Percentiles rank a stretch among this genome's conserved stretches.
phyloP scores from a whole-genome alignment of 2,329 filamentous ascomycete species.

The Boeremia exigua region DNA sequence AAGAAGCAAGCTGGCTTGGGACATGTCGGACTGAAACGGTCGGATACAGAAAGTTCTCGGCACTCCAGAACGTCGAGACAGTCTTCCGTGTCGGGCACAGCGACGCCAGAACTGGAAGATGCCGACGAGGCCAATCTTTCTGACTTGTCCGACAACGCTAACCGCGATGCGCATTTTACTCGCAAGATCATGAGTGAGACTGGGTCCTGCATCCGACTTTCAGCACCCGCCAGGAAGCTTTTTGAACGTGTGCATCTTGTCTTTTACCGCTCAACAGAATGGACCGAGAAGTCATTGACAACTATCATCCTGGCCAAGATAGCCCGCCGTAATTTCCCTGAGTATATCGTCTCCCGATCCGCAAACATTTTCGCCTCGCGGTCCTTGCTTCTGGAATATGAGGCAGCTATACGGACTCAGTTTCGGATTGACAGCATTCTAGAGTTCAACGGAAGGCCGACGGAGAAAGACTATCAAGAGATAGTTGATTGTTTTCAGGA shows the following conservation, averaged over 20 bases:
- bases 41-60: conserved; percentile 64
- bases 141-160: conserved; percentile 56
- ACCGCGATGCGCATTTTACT: conserved; percentile 76
- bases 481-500: conserved; percentile 75
- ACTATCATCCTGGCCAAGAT: conserved; percentile 94
- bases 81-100: conserved; percentile 50
- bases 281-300: conserved; percentile 96
- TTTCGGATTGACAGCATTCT: conserved; percentile 81
- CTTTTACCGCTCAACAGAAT: conserved; percentile 94
- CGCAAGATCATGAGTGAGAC: conserved; percentile 77
- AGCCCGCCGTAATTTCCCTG: conserved; percentile 82
- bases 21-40: conserved; percentile 70
- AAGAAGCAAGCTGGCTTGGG: conserved; percentile 77
- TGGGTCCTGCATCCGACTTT: conserved; percentile 84
- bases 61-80: conserved; percentile 59
- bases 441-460: conserved; percentile 76
- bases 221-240: conserved; percentile 72
- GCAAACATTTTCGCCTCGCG: conserved; percentile 86
- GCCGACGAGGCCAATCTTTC: conserved; percentile 37
- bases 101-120: conserved; percentile 48
- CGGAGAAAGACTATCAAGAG: conserved; percentile 67
- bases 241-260: conserved; percentile 96
- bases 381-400: conserved; percentile 80
- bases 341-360: conserved; percentile 88
- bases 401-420: conserved; percentile 82